Base-by-base conservation (phyloP, 176 grass and related monocot species). In the Musa schizocarpa region DNA sequence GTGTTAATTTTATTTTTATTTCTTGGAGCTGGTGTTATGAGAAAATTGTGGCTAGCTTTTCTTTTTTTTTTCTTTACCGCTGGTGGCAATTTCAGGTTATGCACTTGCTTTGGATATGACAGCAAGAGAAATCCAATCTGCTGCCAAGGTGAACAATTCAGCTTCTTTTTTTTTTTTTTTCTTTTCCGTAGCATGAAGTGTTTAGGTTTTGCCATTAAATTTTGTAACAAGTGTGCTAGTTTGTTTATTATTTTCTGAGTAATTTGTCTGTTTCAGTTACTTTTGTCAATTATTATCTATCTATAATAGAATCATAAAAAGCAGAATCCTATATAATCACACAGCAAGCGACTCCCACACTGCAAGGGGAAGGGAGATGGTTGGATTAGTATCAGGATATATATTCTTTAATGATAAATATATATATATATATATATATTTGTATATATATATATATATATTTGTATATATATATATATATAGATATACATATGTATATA, bases 31-130 rank as follows among this genome's bases (percentile, higher is more conserved):
- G 19, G 2, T 59, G 16, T 58, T 58, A 26, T 75, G 17, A 59
- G 23, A 43, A 61, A 17, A 20, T 19, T 19, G 21, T 9, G 57
- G 14, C 21, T 27, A 17, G 16, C 12, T 75, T 20, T 24, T 77
- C 20, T 27, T 4, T 51, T 23, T 23, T 22, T 27, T 29, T 53
- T 52, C 27, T 51, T 17, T 22, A 25, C 19, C 25, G 49, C 12
- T 66, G 22, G 81, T 73, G 54, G 29, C 51, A 74, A 74, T 82
- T 55, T 49, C 69, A 93, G 95, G 95, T 74, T 98, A 98, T 79
- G 95, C 95, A 26, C 84, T 98, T 78, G 95, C 90, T 77, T 87
- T 93, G 88, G 95, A 98, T 80, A 98, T 98, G 94, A 98, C 94
- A 70, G 94, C 94, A 78, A 89, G 90, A 79, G 95, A 98, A 69